These are phyloP conservation scores for Kodamaea plutei DNA, from an alignment of 1,139 yeast species.

Conservation along the genomic window DNA sequence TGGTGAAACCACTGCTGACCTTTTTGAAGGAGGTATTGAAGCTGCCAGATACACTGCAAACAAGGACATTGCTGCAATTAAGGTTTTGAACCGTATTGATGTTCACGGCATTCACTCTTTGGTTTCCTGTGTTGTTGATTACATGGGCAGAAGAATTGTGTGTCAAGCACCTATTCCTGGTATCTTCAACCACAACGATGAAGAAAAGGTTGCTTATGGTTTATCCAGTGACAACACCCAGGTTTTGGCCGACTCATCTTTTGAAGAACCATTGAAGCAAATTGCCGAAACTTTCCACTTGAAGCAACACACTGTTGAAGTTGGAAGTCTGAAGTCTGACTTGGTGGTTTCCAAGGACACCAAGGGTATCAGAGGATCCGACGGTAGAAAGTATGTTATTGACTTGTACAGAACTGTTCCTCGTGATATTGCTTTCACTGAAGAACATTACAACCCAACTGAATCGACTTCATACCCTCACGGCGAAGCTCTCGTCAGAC, in stretches of 20 bases:
- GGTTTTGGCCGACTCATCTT: constrained; percentile 46
- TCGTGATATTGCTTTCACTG: constrained; percentile 72
- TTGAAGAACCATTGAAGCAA: constrained; percentile 51
- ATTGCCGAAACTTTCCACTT: constrained; percentile 77
- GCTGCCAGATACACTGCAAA: constrained; percentile 81
- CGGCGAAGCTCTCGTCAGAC: constrained; percentile 70
- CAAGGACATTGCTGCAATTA: constrained; percentile 76
- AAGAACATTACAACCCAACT: constrained; percentile 42
- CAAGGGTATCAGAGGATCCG: constrained; percentile 84
- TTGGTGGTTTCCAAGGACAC: constrained; percentile 71
- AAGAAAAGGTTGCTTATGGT: constrained; percentile 66
- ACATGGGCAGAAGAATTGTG: constrained; percentile 78
- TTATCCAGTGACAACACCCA: constrained; percentile 56
- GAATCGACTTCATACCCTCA: constrained; percentile 69
- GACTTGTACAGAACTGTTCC: constrained; percentile 86
- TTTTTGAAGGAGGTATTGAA: constrained; percentile 78
- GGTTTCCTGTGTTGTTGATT: constrained; percentile 82
- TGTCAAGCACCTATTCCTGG: constrained; percentile 99
- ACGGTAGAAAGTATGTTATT: constrained; percentile 77
- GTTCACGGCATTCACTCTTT: constrained; percentile 62
- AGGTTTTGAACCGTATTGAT: constrained; percentile 64
- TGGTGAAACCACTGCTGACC: constrained; percentile 55
- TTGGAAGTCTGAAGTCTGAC: constrained; percentile 29
- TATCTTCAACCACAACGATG: constrained; percentile 52
- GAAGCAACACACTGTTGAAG: constrained; percentile 57